Evolutionary conservation across 2,329 filamentous ascomycete species (phyloP).

Genomic region (Ceratocystis variospora): DNA sequence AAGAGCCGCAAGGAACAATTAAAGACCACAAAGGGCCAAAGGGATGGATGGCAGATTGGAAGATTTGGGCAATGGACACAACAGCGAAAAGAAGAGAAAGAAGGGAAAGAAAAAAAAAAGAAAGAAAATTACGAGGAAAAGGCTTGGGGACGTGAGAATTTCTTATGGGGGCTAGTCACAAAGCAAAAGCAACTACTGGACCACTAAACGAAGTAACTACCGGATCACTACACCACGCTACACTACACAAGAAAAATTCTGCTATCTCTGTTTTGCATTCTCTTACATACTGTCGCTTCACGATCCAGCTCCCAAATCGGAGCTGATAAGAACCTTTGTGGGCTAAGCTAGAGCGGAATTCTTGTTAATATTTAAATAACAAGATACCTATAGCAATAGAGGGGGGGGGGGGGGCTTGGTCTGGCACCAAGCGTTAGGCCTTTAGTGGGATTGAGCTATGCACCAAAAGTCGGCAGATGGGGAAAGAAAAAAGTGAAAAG

Average conservation of each 20-base stretch:
- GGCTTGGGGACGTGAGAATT: slow-evolving; percentile 3
- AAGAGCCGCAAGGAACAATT: slow-evolving; percentile 18
- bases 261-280: not conserved
- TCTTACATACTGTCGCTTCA: not conserved
- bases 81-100: slow-evolving; percentile 2
- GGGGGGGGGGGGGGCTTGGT: not conserved
- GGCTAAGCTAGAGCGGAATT: not conserved
- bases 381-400: not conserved
- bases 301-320: not conserved
- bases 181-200: not conserved
- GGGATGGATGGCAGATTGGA: slow-evolving; percentile 7
- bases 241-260: not conserved
- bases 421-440: not conserved
- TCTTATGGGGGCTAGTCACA: not conserved
- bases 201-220: slow-evolving; percentile 2
- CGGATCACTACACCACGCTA: not conserved
- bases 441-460: not conserved
- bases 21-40: slow-evolving; percentile 13
- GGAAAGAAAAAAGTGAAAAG: not conserved
- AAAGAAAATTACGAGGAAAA: not conserved
- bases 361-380: slow-evolving; percentile 3
- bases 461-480: not conserved
- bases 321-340: slow-evolving; percentile 6
- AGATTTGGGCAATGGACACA: slow-evolving; percentile 14
- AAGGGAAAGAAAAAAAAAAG: slow-evolving; percentile 11